Base-by-base conservation (phyloP, 768 basidiomycete genomes). In the Filobasidium floriforme region DNA sequence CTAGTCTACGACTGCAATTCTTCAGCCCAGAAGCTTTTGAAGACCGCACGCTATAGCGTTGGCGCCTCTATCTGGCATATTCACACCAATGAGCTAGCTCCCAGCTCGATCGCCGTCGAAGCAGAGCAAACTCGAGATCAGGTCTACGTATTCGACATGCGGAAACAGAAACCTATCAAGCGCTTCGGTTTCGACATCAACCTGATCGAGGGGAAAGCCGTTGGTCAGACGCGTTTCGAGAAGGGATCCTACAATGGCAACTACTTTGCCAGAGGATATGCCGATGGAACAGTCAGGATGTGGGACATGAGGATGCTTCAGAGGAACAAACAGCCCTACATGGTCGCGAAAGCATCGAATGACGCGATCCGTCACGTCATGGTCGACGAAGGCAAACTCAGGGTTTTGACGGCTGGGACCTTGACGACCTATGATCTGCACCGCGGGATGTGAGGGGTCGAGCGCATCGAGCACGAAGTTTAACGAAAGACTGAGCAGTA, bases 281-380 rank as follows among this genome's bases (percentile, higher is more conserved):
- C 12, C 12, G 54, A 57, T 15, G 54, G 54, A 14, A 26, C 54
- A n/a, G 54, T 57, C 22, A 15, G 54, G 14, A 57, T 57, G 22
- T 57, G 54, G 54, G 54, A 57, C 24, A 28, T 57, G 15, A 2
- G 54, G 29, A 57, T 57, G 54, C 54, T 57, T n/a, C 54, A 32
- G 15, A 57, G 24, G 15, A 15, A 15, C 19, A 24, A 24, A 15
- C 54, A 57, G 29, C 12, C 54, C 54, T 57, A 57, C 29, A 26
- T 26, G 24, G 54, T 57, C 15, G 54, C 54, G 22, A 57, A 57
- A 57, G 54, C 29, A 5, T 57, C 54, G 15, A 57, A 32, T n/a
- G 54, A 57, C 7, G 22, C 54, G 24, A 57, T 57, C 15, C 22
- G 29, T 14, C 54, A 57, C 15, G 54, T 57, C 54, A 15, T 57